These are phyloP conservation scores for Agrocybe praecox DNA, from an alignment of 768 basidiomycete species.

Conservation along the genomic window DNA sequence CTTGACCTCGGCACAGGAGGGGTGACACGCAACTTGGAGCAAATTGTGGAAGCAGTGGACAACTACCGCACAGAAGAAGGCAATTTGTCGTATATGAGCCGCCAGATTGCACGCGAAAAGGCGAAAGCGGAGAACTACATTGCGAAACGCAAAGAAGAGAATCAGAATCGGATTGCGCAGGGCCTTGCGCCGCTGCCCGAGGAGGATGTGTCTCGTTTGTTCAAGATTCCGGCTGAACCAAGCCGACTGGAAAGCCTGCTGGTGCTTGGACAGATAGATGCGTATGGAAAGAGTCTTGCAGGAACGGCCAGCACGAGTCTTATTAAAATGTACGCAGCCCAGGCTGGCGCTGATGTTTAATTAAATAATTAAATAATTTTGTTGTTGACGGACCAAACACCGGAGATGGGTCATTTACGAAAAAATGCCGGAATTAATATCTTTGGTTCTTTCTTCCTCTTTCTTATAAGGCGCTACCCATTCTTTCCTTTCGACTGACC, in stretches of 20 bases:
- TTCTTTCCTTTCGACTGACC: conserved; percentile 12
- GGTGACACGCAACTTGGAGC: conserved; percentile 77
- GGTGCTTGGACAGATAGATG: conserved; percentile 86
- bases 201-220: conserved; percentile 81
- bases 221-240: conserved; percentile 89
- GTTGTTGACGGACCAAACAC: conserved; percentile 7
- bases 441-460: conserved; percentile 12
- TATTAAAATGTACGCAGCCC: conserved; percentile 85
- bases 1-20: conserved; percentile 74
- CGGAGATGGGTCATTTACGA: conserved; percentile 4
- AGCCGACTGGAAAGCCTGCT: conserved; percentile 87
- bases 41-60: conserved; percentile 85
- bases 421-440: background rate
- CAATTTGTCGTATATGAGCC: conserved; percentile 84
- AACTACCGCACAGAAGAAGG: conserved; percentile 89
- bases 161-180: conserved; percentile 72
- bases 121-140: conserved; percentile 77
- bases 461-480: conserved; percentile 14
- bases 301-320: conserved; percentile 63
- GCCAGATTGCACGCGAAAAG: conserved; percentile 89
- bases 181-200: conserved; percentile 87
- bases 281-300: conserved; percentile 76
- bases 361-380: conserved; percentile 8
- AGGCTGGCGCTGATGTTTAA: conserved; percentile 25
- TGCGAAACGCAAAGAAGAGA: conserved; percentile 89